These are phyloP conservation scores for Penicillium sp. DNA, from an alignment of 2,329 filamentous ascomycete genomes.

Conservation along the genomic window DNA sequence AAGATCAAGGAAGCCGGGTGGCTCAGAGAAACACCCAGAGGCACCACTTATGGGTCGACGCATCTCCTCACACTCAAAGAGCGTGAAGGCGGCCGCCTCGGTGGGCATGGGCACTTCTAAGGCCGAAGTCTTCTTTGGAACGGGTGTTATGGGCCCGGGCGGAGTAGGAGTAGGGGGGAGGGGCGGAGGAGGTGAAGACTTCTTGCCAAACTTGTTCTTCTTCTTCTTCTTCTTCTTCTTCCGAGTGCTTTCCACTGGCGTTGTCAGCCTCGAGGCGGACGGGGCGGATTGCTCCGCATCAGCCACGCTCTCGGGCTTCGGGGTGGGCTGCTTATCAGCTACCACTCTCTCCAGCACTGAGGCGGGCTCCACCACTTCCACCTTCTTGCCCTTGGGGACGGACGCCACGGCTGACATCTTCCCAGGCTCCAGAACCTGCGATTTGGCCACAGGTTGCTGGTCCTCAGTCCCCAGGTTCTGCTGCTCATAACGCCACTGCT, in stretches of 20 bases:
- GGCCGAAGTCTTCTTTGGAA: not conserved
- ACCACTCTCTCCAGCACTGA: not conserved
- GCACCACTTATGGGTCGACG: not conserved
- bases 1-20: not conserved
- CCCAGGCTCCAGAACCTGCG: not conserved
- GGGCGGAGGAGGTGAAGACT: not conserved
- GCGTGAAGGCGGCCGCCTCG: not conserved
- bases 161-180: not conserved
- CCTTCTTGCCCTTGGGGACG: not conserved
- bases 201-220: not conserved
- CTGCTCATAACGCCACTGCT: not conserved
- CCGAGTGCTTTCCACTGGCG: not conserved
- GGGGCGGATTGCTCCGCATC: not conserved
- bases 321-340: not conserved
- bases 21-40: not conserved
- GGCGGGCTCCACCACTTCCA: not conserved
- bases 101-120: not conserved
- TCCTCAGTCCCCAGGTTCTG: not conserved
- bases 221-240: not conserved
- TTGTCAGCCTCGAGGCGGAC: not conserved
- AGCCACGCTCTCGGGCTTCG: not conserved
- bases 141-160: not conserved
- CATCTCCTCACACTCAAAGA: not conserved
- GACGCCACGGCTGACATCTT: not conserved
- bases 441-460: not conserved